These are phyloP conservation scores for Neurospora discreta DNA, from an alignment of 495 filamentous ascomycete genomes.

Conservation along the genomic window DNA sequence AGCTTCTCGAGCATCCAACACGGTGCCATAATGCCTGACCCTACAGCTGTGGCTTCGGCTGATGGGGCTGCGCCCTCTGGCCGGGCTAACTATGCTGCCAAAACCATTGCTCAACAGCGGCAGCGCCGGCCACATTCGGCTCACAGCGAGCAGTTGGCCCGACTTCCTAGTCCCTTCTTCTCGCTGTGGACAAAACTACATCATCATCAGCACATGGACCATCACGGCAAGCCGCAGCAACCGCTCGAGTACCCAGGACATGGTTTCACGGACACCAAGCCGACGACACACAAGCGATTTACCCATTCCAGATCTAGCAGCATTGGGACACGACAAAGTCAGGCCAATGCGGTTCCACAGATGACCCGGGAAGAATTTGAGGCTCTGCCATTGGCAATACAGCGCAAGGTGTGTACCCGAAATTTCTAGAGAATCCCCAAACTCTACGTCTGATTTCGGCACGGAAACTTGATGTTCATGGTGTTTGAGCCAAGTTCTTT, in stretches of 20 bases:
- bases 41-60: conserved; percentile 8
- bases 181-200: conserved; percentile 18
- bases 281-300: conserved; percentile 10
- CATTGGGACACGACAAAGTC: conserved; percentile 15
- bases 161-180: conserved; percentile 18
- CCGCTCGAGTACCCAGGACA: conserved; percentile 1
- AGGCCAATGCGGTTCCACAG: conserved; percentile 16
- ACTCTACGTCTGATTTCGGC: not conserved
- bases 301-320: conserved; percentile 14
- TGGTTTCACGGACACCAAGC: conserved; percentile 11
- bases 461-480: not conserved
- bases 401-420: conserved; percentile 41
- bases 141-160: conserved; percentile 9
- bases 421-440: not conserved
- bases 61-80: conserved; percentile 1
- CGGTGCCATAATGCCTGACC: conserved; percentile 15
- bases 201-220: conserved; percentile 12
- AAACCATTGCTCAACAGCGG: conserved; percentile 5
- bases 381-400: conserved; percentile 44
- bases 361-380: conserved; percentile 32
- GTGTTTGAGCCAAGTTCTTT: not conserved
- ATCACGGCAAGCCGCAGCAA: conserved; percentile 5
- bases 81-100: not conserved
- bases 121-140: conserved; percentile 16
- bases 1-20: conserved; percentile 1